phyloP scores from a whole-genome alignment of 2,329 filamentous ascomycete species.

The Ilyonectria destructans region DNA sequence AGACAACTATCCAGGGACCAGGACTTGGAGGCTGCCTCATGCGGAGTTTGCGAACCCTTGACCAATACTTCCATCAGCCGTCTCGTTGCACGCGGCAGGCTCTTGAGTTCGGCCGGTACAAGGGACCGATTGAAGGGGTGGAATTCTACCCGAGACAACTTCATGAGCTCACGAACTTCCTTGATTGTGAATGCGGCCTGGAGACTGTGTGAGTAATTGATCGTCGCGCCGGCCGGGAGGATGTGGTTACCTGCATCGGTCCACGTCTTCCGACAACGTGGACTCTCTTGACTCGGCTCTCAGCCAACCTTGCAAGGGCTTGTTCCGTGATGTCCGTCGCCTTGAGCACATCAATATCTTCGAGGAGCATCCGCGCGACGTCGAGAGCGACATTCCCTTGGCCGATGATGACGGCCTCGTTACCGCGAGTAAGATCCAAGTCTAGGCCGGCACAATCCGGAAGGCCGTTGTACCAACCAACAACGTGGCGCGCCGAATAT shows the following conservation, averaged over 20 bases:
- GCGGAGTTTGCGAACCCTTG: conserved; percentile 76
- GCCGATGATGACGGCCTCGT: conserved; percentile 90
- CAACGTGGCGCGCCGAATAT: conserved; percentile 91
- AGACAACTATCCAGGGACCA: conserved; percentile 92
- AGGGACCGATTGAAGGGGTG: conserved; percentile 77
- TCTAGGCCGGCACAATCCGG: conserved; percentile 83
- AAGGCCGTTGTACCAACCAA: conserved; percentile 98
- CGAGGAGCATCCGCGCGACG: conserved; percentile 89
- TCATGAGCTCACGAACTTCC: conserved; percentile 90
- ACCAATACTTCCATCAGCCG: conserved; percentile 86
- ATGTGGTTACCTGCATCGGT: conserved; percentile 79
- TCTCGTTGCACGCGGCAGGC: conserved; percentile 82
- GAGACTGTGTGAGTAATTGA: background rate
- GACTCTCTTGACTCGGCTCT: conserved; percentile 84
- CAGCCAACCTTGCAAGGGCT: conserved; percentile 81
- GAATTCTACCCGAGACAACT: conserved; percentile 81
- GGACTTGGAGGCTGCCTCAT: conserved; percentile 70
- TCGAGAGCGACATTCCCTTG: conserved; percentile 98
- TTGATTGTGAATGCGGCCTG: conserved; percentile 96
- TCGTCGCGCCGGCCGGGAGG: background rate
- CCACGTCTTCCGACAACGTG: conserved; percentile 92
- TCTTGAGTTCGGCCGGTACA: conserved; percentile 77
- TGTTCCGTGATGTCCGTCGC: conserved; percentile 92
- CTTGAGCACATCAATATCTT: conserved; percentile 79
- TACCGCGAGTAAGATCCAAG: conserved; percentile 82